These are phyloP conservation scores for Calonectria crousiana DNA, from an alignment of 2,329 filamentous ascomycete species.

Conservation along the genomic window DNA sequence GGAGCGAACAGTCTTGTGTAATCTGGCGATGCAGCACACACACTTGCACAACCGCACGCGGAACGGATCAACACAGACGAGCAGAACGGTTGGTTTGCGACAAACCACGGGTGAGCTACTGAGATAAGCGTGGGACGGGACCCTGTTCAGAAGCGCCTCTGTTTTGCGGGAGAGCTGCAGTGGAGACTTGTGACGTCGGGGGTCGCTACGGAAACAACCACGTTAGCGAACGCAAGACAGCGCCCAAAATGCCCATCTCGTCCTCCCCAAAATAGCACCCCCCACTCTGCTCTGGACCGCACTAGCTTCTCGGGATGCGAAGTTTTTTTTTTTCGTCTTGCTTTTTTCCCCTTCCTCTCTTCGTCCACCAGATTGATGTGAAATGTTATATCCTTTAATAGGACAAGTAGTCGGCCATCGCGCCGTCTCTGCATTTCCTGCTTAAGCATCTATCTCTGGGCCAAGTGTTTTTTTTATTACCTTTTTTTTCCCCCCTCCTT, in stretches of 20 bases:
- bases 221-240: background rate
- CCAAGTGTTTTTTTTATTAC: background rate
- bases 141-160: background rate
- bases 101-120: background rate
- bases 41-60: background rate
- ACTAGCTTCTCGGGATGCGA: constrained; percentile 7
- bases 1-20: background rate
- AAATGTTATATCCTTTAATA: constrained; percentile 14
- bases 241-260: background rate
- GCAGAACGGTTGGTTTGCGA: constrained; percentile 18
- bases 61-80: constrained; percentile 3
- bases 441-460: constrained; percentile 2
- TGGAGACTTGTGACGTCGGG: constrained; percentile 42
- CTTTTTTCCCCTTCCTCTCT: background rate
- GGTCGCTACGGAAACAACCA: constrained; percentile 46
- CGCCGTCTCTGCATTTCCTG: background rate
- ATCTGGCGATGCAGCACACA: background rate
- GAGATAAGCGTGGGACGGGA: background rate
- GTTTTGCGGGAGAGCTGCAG: constrained; percentile 26
- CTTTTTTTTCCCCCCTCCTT: background rate
- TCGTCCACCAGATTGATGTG: constrained; percentile 21
- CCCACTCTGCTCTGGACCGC: constrained; percentile 20
- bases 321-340: background rate
- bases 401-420: background rate
- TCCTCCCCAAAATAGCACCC: constrained; percentile 6